Conservation (phyloP, 2,329 filamentous ascomycete genomes). For the Phyllosticta citribraziliensis region DNA sequence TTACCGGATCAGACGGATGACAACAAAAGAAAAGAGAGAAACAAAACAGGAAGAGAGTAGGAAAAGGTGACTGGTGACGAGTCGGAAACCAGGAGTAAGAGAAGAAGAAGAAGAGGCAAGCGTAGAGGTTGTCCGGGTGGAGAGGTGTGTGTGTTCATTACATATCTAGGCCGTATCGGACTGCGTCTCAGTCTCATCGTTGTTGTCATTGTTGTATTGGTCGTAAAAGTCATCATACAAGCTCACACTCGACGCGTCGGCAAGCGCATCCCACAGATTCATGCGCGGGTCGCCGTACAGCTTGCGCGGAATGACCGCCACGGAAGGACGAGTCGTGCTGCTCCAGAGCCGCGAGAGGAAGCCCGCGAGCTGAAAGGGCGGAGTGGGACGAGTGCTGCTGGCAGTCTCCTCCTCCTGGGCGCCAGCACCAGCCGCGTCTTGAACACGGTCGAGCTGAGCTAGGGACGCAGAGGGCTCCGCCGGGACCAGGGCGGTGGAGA, state of each 20-base stretch:
- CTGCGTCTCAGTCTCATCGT: background rate
- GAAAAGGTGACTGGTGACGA: background rate
- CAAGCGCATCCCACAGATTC: conserved; percentile 7
- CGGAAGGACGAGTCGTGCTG: background rate
- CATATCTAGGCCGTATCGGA: background rate
- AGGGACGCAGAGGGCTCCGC: background rate
- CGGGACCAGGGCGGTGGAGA: background rate
- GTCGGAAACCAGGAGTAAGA: no score
- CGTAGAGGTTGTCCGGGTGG: background rate
- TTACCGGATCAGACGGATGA: no score
- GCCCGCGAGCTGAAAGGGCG: background rate
- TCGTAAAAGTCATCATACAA: conserved; percentile 11
- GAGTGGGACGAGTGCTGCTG: background rate
- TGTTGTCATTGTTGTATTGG: background rate
- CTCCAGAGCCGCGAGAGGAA: conserved; percentile 2
- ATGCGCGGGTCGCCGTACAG: conserved; percentile 2
- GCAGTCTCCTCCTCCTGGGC: background rate
- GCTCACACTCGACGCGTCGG: conserved; percentile 1
- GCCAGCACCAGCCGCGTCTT: background rate
- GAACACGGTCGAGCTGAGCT: background rate
- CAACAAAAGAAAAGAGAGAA: no score
- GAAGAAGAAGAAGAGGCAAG: background rate
- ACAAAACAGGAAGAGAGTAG: background rate
- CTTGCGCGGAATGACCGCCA: background rate
- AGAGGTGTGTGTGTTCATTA: background rate